These are phyloP conservation scores for Aspergillus homomorphus DNA, from an alignment of 495 filamentous ascomycete genomes.

Conservation along the genomic window DNA sequence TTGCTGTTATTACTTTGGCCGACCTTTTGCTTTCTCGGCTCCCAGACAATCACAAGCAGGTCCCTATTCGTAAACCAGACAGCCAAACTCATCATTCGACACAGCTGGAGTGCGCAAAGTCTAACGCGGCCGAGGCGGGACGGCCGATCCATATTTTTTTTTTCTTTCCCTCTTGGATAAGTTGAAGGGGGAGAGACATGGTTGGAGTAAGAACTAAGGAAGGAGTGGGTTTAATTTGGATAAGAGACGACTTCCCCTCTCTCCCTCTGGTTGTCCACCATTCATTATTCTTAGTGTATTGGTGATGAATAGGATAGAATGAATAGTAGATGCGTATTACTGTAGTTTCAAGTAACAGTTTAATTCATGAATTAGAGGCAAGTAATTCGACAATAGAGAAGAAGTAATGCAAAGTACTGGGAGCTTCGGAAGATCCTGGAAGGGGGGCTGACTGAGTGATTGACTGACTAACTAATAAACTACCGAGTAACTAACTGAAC, in stretches of 20 bases:
- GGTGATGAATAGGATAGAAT: background rate
- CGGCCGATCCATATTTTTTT: constrained; percentile 20
- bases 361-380: too few species aligned
- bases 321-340: background rate
- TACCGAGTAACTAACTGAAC: too few species aligned
- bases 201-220: background rate
- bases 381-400: too few species aligned
- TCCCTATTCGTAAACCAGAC: constrained; percentile 3
- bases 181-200: constrained; percentile 5
- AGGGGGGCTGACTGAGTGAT: too few species aligned
- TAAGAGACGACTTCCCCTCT: too few species aligned
- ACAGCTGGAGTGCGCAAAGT: constrained; percentile 16
- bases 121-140: constrained; percentile 19
- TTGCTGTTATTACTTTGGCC: background rate
- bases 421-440: too few species aligned
- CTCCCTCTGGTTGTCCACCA: too few species aligned
- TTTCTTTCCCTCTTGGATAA: constrained; percentile 8
- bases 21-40: background rate
- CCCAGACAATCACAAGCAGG: background rate
- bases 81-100: too few species aligned
- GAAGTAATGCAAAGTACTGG: too few species aligned
- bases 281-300: too few species aligned
- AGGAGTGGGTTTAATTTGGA: background rate
- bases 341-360: too few species aligned
- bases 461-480: too few species aligned